A percentile compares a stretch with the other conserved stretches of the same genome.
phyloP scores from a whole-genome alignment of 2,329 filamentous ascomycete genomes.

The Colletotrichum sp. region DNA sequence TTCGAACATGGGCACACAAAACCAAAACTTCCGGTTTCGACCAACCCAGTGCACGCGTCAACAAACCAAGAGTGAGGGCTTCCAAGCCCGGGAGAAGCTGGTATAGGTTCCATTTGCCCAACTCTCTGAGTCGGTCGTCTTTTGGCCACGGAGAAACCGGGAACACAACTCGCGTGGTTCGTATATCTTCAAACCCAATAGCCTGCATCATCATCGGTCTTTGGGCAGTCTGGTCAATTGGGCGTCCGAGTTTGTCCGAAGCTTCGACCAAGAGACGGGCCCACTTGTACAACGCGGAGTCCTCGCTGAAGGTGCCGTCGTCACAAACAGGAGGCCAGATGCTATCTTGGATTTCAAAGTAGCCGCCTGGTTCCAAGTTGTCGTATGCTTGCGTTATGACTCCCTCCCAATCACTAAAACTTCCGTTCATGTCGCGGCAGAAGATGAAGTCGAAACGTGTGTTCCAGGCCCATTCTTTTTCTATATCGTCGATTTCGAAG shows the following conservation, averaged over 20 bases:
- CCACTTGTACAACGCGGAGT: neutral
- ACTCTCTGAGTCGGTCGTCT: neutral
- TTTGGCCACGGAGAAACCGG: neutral
- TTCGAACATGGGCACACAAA: too few species aligned
- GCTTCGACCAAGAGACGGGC: neutral
- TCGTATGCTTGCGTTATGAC: constrained; percentile 51
- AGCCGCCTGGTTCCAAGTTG: neutral
- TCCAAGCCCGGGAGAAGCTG: neutral
- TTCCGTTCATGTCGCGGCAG: constrained; percentile 58
- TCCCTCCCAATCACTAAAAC: constrained; percentile 58
- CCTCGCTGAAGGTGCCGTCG: neutral
- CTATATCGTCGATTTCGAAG: constrained; percentile 45
- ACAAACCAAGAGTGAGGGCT: neutral
- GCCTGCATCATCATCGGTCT: too few species aligned
- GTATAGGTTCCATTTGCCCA: neutral
- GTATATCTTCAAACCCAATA: neutral
- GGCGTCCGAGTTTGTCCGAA: neutral
- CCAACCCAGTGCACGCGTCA: too few species aligned
- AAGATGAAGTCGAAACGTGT: constrained; percentile 64
- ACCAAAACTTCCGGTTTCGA: too few species aligned
- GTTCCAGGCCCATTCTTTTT: constrained; percentile 29
- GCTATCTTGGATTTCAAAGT: neutral
- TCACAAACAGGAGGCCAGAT: neutral
- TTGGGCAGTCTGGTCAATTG: neutral
- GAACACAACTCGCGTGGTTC: neutral